Conservation (phyloP, 495 filamentous ascomycete genomes). For the Bombardia bombarda region DNA sequence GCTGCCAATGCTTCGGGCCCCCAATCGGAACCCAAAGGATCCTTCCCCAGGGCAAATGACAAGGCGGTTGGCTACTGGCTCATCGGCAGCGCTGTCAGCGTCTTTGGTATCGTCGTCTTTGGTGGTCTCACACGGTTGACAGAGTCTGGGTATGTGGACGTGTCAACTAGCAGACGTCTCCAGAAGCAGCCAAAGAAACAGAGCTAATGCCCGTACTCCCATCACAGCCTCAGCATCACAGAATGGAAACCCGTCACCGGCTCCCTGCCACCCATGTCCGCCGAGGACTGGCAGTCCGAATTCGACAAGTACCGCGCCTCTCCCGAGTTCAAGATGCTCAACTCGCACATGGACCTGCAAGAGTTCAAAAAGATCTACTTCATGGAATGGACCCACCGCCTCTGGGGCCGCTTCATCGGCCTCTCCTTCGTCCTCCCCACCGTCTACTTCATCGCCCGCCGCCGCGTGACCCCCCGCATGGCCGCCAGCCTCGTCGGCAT, state of each 20-base stretch:
- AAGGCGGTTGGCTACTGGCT: constrained; percentile 87
- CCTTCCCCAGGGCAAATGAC: constrained; percentile 65
- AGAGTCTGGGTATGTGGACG: constrained; percentile 81
- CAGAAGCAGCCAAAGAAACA: too few relatives aligned
- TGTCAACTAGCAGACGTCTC: too few relatives aligned
- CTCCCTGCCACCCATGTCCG: constrained; percentile 72
- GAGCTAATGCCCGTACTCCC: constrained; percentile 3
- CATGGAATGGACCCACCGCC: constrained; percentile 97
- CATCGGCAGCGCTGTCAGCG: constrained; percentile 78
- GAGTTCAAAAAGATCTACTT: constrained; percentile 99
- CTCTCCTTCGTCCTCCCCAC: constrained; percentile 82
- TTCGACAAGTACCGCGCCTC: constrained; percentile 86
- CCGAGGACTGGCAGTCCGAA: constrained; percentile 76
- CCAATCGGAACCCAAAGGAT: constrained; percentile 13
- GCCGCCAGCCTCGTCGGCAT: constrained; percentile 73
- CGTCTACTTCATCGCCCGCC: constrained; percentile 76
- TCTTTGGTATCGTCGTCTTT: constrained; percentile 95
- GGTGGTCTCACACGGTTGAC: constrained; percentile 89
- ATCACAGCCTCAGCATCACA: constrained; percentile 86
- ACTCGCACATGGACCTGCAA: constrained; percentile 79
- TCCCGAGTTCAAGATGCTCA: constrained; percentile 84
- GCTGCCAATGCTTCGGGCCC: constrained; percentile 2
- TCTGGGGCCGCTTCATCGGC: constrained; percentile 92
- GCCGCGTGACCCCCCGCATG: constrained; percentile 72
- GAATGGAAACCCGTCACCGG: constrained; percentile 98